Evolutionary conservation across 345 rosid genomes (phyloP), one percentile per base, ranked within the genome.

Genomic region (Rhizophora apiculata): DNA sequence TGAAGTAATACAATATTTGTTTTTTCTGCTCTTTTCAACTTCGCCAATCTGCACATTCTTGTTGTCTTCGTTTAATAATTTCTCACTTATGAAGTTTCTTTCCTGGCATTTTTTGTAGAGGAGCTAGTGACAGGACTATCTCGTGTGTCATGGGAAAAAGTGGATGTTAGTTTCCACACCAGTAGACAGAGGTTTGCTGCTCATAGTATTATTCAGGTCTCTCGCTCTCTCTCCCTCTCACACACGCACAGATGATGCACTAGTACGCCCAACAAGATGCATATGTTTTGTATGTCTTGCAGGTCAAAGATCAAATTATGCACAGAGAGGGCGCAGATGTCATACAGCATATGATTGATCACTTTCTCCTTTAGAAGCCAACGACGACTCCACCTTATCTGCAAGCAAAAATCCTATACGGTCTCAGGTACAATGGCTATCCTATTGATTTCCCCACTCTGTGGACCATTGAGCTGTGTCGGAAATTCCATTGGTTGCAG

Each of bases 161-260:
- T 96, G 51, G 99, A 92, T 74, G 99, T 90, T 78, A 92, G 97
- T 79, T 92, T 96, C 71, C 97, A 88, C 72, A 74, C 80, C 75
- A 79, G 96, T 79, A 82, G 88, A 80, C 91, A 74, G 83, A 92
- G 93, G 75, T 82, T 82, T 77, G 93, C 96, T 49, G 98, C 99
- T 73, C 99, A 96, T 74, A 96, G 93, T 77, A 79, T 96, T 71
- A 96, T 96, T 78, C 99, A 92, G 97, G 99, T 95, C 34, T 49
- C 61, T 76, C 58, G 57, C 67, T 72, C n/a, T 5, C 51, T 20
- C 72, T 55, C 72, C 66, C 67, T 69, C 62, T 34, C 43, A 29
- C 26, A 13, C 16, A 43, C 18, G 15, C 49, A 13, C 10, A n/a
- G 7, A 26, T 1, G 31, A 13, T 19, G 0, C 19, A 13, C 49